Evolutionary conservation across 805 yeast genomes (phyloP).

Genomic region (Candida silvatica): DNA sequence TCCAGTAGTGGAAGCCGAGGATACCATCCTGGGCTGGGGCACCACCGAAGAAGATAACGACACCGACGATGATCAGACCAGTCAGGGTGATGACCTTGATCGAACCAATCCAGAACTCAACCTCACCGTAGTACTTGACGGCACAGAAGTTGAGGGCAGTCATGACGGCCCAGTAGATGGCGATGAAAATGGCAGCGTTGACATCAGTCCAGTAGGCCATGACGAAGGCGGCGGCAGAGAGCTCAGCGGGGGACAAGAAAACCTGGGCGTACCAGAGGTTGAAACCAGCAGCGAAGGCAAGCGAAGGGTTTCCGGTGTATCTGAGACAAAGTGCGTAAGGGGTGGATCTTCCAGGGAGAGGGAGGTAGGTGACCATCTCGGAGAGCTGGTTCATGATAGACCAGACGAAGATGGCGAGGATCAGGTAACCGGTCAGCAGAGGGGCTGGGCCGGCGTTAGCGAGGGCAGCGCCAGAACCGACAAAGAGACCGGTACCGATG

Average conservation of each 20-base stretch:
- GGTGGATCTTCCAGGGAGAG: constrained; percentile 56
- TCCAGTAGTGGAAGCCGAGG: constrained; percentile 37
- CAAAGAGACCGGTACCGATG: constrained; percentile 56
- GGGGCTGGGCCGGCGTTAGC: constrained; percentile 29
- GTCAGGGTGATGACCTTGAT: constrained; percentile 58
- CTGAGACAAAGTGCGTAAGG: constrained; percentile 38
- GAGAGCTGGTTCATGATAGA: constrained; percentile 58
- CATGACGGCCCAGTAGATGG: constrained; percentile 41
- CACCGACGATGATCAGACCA: constrained; percentile 50
- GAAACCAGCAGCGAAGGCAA: constrained; percentile 52
- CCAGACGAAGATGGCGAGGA: constrained; percentile 57
- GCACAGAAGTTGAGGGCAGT: constrained; percentile 41
- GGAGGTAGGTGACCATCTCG: constrained; percentile 58
- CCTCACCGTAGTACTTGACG: constrained; percentile 40
- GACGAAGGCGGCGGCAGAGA: constrained; percentile 57
- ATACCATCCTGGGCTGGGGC: constrained; percentile 41
- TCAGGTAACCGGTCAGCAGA: constrained; percentile 49
- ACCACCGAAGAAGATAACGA: constrained; percentile 58
- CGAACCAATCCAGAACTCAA: constrained; percentile 59
- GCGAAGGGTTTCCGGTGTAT: constrained; percentile 37
- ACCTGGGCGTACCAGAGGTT: constrained; percentile 39
- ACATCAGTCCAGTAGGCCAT: constrained; percentile 53
- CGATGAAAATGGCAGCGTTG: constrained; percentile 54
- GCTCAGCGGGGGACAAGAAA: constrained; percentile 49
- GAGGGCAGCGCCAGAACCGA: constrained; percentile 38